Conservation (phyloP, 805 yeast species). For the Yamadazyma philogaea region DNA sequence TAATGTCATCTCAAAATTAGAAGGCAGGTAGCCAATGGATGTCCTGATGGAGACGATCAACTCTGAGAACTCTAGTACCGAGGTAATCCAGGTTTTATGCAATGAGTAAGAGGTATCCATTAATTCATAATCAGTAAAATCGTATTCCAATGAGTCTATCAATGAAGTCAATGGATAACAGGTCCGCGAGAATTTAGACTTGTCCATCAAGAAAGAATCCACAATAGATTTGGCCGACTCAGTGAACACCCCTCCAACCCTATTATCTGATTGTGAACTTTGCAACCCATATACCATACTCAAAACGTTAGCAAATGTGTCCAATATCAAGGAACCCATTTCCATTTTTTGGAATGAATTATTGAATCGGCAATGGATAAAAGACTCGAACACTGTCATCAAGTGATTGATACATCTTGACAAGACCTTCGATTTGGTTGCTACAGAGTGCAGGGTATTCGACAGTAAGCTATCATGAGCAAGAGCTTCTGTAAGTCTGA, state of each 20-base stretch:
- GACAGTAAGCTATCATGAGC: constrained; percentile 45
- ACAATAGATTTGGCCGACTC: constrained; percentile 50
- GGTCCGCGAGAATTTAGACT: constrained; percentile 50
- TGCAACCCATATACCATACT: constrained; percentile 47
- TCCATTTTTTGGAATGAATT: constrained; percentile 55
- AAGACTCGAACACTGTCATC: constrained; percentile 71
- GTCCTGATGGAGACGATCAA: constrained; percentile 58
- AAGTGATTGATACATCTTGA: constrained; percentile 53
- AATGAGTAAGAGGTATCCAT: constrained; percentile 46
- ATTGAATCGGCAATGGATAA: constrained; percentile 64
- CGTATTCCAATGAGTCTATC: constrained; percentile 45
- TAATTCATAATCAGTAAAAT: constrained; percentile 34
- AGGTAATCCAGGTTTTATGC: constrained; percentile 47
- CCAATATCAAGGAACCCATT: constrained; percentile 54
- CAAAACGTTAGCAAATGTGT: constrained; percentile 54
- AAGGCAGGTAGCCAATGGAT: constrained; percentile 46
- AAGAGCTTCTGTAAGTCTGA: constrained; percentile 53
- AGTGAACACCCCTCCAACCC: constrained; percentile 47
- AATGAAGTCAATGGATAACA: constrained; percentile 51
- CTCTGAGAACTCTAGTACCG: constrained; percentile 54
- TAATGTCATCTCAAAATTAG: constrained; percentile 61
- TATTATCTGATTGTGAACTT: constrained; percentile 24
- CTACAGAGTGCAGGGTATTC: constrained; percentile 4
- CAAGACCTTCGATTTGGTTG: constrained; percentile 42
- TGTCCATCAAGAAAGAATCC: constrained; percentile 52